Evolutionary conservation across 768 basidiomycete species (phyloP), one percentile per base, ranked within the genome.

Genomic region (Kwoniella newhampshirensis): DNA sequence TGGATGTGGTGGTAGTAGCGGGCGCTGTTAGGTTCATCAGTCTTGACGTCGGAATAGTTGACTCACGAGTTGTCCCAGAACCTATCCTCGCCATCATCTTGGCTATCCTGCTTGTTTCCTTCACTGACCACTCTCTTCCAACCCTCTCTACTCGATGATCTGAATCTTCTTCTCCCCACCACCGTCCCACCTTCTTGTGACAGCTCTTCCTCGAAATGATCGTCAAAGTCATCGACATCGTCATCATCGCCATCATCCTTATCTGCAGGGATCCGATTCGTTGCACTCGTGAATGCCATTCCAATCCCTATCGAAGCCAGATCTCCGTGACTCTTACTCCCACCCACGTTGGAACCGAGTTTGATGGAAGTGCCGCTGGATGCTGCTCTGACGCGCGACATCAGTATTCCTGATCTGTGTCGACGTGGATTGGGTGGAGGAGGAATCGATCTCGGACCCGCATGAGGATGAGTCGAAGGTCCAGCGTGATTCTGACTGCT

Each of bases 1-100:
- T 75, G 66, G 4, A 68, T 37, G 27, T 66, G 71, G 37, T 75
- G 70, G 43, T 73, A 75, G 56, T 66, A 75, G 18, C 74, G 63
- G 11, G 74, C 74, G 51, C 74, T 75, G 41, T 11, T 2, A 2
- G 26, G 42, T 17, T 39, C 30, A 26, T n/a, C 20, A 1, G 17
- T 23, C n/a, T n/a, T 30, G 13, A 41, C 17, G 40, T 17, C 25
- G 25, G 25, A 48, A 50, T 2, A 40, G 1, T 13, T 3, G 21
- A 66, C 67, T 56, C 52, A 70, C 74, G 68, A 70, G 46, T 73
- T 71, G 57, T 73, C 74, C 60, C 66, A 66, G 7, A 64, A 45
- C 4, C 28, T 52, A 25, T 63, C 61, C 25, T 59, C 57, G 9
- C 41, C 51, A 23, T 55, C 57, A 27, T 66, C 64, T 18, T 42